Evolutionary conservation across 192 early-diverging fungal species (phyloP).

Genomic region (Mortierella antarctica): DNA sequence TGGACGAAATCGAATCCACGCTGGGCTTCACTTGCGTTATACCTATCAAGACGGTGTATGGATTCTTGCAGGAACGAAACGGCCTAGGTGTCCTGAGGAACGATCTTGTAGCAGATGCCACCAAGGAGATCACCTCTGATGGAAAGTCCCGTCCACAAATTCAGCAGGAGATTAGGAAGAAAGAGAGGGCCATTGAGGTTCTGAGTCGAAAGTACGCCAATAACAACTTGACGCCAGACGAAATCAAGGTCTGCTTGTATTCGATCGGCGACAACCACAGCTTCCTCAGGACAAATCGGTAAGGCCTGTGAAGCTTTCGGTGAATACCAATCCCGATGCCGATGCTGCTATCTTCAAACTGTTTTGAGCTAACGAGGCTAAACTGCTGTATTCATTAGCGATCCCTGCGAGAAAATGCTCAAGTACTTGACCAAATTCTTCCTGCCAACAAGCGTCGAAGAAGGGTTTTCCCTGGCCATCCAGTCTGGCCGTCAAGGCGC

Average conservation of each 20-base stretch:
- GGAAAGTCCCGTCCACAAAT: conserved; percentile 75
- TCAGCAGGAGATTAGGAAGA: conserved; percentile 88
- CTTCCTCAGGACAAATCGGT: conserved; percentile 85
- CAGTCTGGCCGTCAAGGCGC: conserved; percentile 83
- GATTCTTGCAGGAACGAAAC: conserved; percentile 72
- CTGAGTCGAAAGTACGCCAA: conserved; percentile 83
- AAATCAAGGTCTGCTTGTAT: conserved; percentile 89
- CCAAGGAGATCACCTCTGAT: conserved; percentile 74
- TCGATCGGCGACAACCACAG: conserved; percentile 98
- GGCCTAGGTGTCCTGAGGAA: conserved; percentile 81
- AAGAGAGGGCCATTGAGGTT: conserved; percentile 92
- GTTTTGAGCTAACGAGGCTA: neutral
- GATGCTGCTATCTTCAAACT: neutral
- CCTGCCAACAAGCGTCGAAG: conserved; percentile 68
- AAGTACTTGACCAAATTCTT: conserved; percentile 81
- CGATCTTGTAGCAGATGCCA: conserved; percentile 80
- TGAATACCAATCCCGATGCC: too few species aligned
- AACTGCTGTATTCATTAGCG: conserved; percentile 57
- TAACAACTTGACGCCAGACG: conserved; percentile 66
- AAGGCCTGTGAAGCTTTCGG: conserved; percentile 5
- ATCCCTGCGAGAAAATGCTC: conserved; percentile 95
- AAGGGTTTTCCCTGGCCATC: conserved; percentile 82
- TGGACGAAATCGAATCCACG: conserved; percentile 79
- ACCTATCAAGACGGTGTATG: conserved; percentile 93
- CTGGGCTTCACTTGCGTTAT: conserved; percentile 82